Evolutionary conservation across 2,329 filamentous ascomycete species (phyloP), one percentile per base, ranked within the genome.

Genomic region (Aspergillus fijiensis): DNA sequence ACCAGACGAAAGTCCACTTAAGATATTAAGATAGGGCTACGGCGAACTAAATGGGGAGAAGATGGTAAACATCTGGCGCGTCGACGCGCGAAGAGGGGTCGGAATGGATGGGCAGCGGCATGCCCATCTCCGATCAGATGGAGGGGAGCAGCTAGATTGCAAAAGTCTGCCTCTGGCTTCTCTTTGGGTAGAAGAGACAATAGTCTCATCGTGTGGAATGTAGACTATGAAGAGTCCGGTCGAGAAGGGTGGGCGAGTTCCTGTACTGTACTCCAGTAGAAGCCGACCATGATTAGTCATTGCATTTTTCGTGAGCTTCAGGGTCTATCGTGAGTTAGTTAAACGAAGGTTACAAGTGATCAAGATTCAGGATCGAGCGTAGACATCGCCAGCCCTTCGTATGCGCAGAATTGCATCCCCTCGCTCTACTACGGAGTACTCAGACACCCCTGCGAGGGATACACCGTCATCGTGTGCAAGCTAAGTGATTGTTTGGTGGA

Each of bases 21-120:
- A 51, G 39, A 19, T 45, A 45, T 29, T 31, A 19, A 51, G 39
- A 19, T 45, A 45, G 54, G 59, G 47, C 33, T 14, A 45, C 27
- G 23, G 54, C 52, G 31, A 23, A 50, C 60, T 55, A 63, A 60
- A 59, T 56, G 59, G 23, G 47, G 31, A 59, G 55, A 51, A 60
- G 52, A 49, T 58, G 45, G 55, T 53, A 23, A 49, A 55, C 16
- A 48, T 39, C 52, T 56, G 60, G 60, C 66, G 66, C 66, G 66
- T 67, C 63, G 61, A 67, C 64, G 64, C 61, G 64, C 25, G 27
- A 52, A 19, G 57, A 55, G 57, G 63, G 61, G 56, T 57, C 59
- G 65, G 66, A 67, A 67, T 67, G 66, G 49, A 61, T 55, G 55
- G 48, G 35, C 55, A 29, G n/a, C 55, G 58, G 55, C 35, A 57